Base-by-base conservation (phyloP, 495 filamentous ascomycete genomes). In the Friedmanniomyces endolithicus region DNA sequence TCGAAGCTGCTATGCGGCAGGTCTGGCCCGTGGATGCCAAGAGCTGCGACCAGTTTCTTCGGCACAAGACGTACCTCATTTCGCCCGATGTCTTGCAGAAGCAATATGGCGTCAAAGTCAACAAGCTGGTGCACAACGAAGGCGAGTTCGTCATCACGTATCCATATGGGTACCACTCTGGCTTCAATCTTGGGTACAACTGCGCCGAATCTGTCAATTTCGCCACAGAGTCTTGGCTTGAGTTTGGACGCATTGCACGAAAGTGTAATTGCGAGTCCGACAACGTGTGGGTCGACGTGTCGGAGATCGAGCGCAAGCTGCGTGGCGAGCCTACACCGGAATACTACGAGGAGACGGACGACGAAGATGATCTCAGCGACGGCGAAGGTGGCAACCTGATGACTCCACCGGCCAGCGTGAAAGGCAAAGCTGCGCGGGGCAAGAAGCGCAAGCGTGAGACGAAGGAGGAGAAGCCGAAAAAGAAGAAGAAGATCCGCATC, bases 161-260 rank as follows among this genome's bases (percentile, higher is more conserved):
- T 65, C 92, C 92, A 0, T 97, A 96, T 58, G 92, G 92, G 23
- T 99, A 99, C 68, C 92, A 99, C 64, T 99, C 92, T 9, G 92
- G 92, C 11, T 99, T 90, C 68, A 99, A 99, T 60, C 71, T 99
- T 33, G 92, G 94, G 12, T 99, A 99, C 69, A 99, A 99, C 67
- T 99, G 92, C 68, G 92, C 92, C 31, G 92, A 99, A 66, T 95
- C 92, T 1, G 92, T 99, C 68, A 99, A 99, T 68, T 99, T 99
- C 68, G 92, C 90, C 17, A 82, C 90, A 11, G 88, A 95, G 58
- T 80, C 85, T 39, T 99, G 92, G 92, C 69, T 99, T 33, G 79
- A 92, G 22, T 95, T 89, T 74, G 92, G 87, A n/a, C 83, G 85
- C 54, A 86, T 95, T 61, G 94, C 92, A n/a, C 94, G 95, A 67